These are phyloP conservation scores for Stephanocyclus meneghinianus DNA, from an alignment of 352 stramenopile species.

Conservation along the genomic window DNA sequence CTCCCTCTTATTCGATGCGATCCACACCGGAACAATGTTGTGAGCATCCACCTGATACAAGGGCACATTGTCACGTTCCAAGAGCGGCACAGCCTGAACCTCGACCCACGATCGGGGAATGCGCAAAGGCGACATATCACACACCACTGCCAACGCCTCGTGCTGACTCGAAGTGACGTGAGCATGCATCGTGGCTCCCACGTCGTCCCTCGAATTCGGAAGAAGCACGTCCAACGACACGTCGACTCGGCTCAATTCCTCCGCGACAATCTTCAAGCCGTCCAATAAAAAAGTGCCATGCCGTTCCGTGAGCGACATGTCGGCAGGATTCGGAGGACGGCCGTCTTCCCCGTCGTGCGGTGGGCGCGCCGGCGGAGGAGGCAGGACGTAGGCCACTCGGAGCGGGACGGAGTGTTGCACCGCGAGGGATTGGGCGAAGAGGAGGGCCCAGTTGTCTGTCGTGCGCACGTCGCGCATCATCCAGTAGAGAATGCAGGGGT, in stretches of 20 bases:
- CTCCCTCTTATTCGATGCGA: slow-evolving; percentile 91
- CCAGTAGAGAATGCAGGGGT: slow-evolving; percentile 85
- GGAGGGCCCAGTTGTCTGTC: slow-evolving; percentile 87
- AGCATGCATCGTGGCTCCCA: slow-evolving; percentile 58
- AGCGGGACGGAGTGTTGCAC: slow-evolving; percentile 63
- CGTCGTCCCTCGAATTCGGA: slow-evolving; percentile 36
- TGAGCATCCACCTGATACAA: slow-evolving; percentile 95
- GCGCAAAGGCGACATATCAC: slow-evolving; percentile 85
- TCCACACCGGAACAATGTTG: slow-evolving; percentile 94
- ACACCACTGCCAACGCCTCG: slow-evolving; percentile 78
- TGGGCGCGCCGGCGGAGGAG: slow-evolving; percentile 46
- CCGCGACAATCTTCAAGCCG: slow-evolving; percentile 83
- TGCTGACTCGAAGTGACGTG: slow-evolving; percentile 42
- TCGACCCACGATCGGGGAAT: slow-evolving; percentile 60
- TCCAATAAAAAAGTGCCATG: slow-evolving; percentile 85
- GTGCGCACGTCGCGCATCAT: slow-evolving; percentile 87
- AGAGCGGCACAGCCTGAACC: slow-evolving; percentile 58
- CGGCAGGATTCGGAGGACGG: slow-evolving; percentile 29
- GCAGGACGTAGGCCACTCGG: slow-evolving; percentile 75
- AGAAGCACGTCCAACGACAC: slow-evolving; percentile 84
- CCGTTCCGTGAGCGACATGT: slow-evolving; percentile 72
- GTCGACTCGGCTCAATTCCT: slow-evolving; percentile 66
- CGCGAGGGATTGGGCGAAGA: slow-evolving; percentile 81
- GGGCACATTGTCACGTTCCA: slow-evolving; percentile 61
- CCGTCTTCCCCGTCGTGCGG: slow-evolving; percentile 30